Base-by-base conservation (phyloP, 805 yeast species). In the Candida ficus region DNA sequence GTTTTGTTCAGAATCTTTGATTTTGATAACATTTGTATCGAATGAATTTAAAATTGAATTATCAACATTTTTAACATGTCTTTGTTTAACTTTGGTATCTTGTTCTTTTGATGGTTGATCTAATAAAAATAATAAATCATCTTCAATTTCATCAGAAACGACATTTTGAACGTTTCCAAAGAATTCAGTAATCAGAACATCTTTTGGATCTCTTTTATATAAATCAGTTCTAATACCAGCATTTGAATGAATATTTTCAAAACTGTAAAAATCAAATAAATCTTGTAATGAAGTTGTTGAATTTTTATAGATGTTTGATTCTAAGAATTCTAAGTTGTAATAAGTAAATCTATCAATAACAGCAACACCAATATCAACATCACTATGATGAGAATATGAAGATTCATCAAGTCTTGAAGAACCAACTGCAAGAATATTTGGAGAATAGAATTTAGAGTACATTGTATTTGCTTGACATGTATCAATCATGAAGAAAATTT, bases 381-480 rank as follows among this genome's bases (percentile, higher is more conserved):
- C 99, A 1, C 97, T 87, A 60, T 88, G 96, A 56, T 93, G 98
- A 2, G 97, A 89, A 57, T 89, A 93, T 3, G 96, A 87, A 37
- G 91, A 80, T 63, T 93, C 96, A 41, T 83, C 95, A 7, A 87
- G 47, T 49, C 75, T 83, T 9, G 95, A 84, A 1, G 96, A 88
- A 0, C 99, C 99, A 27, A 91, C 95, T 1, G 96, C 87, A 38
- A 93, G 63, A 34, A 93, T 78, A 59, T 93, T 89, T 26, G 99
- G 98, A 9, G 96, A 83, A 59, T 88, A 89, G 57, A 91, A 80
- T 56, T 83, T 77, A 42, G 95, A 82, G 64, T 84, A 93, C 99
- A 93, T 91, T 13, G 99, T 88, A 63, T 91, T 93, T 20, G 99
- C 99, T 68, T 93, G 99, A 58, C 99, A 93, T 0, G 99, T 93